A percentile compares a stretch with the other conserved stretches of the same genome.
These are phyloP conservation scores for Ogataea nakhonphanomensis DNA, from an alignment of 805 yeast species.

Conservation along the genomic window DNA sequence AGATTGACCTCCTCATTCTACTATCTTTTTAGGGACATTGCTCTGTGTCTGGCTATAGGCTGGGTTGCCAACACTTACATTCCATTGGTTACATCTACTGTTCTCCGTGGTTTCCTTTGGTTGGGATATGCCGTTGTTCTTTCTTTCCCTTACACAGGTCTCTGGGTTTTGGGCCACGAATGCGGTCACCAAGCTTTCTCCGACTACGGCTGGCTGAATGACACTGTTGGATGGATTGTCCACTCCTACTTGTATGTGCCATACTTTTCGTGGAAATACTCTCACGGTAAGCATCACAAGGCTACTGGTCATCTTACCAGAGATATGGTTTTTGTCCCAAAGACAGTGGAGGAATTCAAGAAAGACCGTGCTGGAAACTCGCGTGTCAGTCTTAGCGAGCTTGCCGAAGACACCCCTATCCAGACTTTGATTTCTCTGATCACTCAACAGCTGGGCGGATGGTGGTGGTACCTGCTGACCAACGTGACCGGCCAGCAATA, in stretches of 20 bases:
- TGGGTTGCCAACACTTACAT: conserved; percentile 52
- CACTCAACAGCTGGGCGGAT: conserved; percentile 74
- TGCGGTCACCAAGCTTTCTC: conserved; percentile 89
- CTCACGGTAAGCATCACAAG: conserved; percentile 87
- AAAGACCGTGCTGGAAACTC: conserved; percentile 22
- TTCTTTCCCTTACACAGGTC: conserved; percentile 71
- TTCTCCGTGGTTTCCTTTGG: conserved; percentile 58
- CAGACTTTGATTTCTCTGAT: conserved; percentile 53
- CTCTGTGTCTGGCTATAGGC: conserved; percentile 46
- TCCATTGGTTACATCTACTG: conserved; percentile 42
- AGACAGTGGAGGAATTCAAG: conserved; percentile 56
- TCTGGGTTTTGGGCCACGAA: conserved; percentile 88
- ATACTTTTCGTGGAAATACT: conserved; percentile 80
- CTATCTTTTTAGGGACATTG: conserved; percentile 68
- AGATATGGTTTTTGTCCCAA: conserved; percentile 84
- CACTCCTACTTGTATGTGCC: conserved; percentile 81
- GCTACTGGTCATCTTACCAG: conserved; percentile 80
- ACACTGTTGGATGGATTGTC: conserved; percentile 76
- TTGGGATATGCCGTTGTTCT: conserved; percentile 46
- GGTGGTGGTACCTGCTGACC: conserved; percentile 61
- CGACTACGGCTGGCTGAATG: conserved; percentile 69
- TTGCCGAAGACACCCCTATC: conserved; percentile 74
- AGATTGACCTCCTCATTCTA: conserved; percentile 49
- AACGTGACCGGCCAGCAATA: conserved; percentile 77
- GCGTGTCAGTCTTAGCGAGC: conserved; percentile 41